Evolutionary conservation across 139 green algal genomes (phyloP), one percentile per base, ranked within the genome.

Genomic region (Tetradesmus lagerheimii): DNA sequence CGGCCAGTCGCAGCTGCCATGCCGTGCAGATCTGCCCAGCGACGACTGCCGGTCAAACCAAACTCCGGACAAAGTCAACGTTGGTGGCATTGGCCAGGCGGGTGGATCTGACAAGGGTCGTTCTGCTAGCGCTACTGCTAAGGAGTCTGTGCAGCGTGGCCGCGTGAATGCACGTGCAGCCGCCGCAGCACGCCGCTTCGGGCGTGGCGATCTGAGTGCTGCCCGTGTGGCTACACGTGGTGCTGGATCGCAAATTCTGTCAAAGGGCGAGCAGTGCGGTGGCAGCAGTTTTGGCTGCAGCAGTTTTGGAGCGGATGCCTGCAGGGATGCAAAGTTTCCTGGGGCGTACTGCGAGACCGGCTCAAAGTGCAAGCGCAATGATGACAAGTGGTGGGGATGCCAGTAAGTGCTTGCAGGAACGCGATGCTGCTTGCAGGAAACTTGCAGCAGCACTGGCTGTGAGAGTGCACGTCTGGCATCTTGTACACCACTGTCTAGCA

Each of bases 1-100:
- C 27, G 87, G 87, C 76, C 80, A 80, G 53, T 43, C 87, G 6
- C 87, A 90, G 77, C 43, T 90, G 23, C 77, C 87, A 3, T 90
- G 87, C 77, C 39, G 53, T 11, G 2, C 50, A 20, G 53, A 81
- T 37, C 20, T 79, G 57, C 83, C 83, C 27, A 57, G 31, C 1
- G 83, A 88, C 38, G 83, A 88, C 37, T 88, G 83, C 83, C 9
- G 8, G 20, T 27, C 35, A 16, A 64, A 25, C 57, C 66, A 45
- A 6, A 12, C 12, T 5, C 83, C 83, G 5, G 23, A n/a, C 83
- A 79, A 88, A 62, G 45, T 88, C 83, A 88, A 88, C 27, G 62
- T 80, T 39, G 83, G 83, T 41, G 83, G 83, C 29, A 88, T 88
- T 31, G 83, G 83, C 35, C 62, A 34, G 34, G 83, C 83, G 25